Evolutionary conservation across 345 rosid species (phyloP).

Genomic region (Schrenkiella parvula): DNA sequence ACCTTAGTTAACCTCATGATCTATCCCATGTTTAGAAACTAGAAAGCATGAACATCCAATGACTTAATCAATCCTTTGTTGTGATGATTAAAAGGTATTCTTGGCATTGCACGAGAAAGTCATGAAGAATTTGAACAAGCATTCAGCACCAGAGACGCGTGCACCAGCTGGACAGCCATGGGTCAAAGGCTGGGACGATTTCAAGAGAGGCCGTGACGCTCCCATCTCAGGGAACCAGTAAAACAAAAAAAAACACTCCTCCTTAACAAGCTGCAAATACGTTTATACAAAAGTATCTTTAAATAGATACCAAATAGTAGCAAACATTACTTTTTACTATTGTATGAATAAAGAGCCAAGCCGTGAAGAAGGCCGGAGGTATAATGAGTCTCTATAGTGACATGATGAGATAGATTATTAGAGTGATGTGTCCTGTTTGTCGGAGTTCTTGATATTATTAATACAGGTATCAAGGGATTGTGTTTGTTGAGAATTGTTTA

Average conservation of each 20-base stretch:
- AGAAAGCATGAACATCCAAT: neutral
- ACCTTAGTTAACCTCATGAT: conserved; percentile 19
- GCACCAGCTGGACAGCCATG: conserved; percentile 36
- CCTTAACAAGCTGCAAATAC: neutral
- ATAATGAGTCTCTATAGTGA: neutral
- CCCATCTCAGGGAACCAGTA: conserved; percentile 37
- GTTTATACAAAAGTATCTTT: conserved; percentile 1
- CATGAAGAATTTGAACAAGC: conserved; percentile 39
- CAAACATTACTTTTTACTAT: neutral
- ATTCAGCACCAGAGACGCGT: conserved; percentile 37
- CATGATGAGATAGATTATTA: neutral
- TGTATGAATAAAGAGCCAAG: conserved; percentile 14
- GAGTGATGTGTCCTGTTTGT: conserved; percentile 1
- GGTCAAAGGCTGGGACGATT: conserved; percentile 43
- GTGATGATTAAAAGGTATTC: conserved; percentile 52
- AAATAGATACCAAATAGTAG: neutral
- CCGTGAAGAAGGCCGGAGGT: neutral
- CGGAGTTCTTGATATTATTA: neutral
- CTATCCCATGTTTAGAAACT: neutral
- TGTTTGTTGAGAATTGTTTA: neutral
- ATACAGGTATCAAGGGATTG: neutral
- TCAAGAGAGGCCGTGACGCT: conserved; percentile 36
- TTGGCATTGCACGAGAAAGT: conserved; percentile 59
- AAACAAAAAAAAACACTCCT: neutral
- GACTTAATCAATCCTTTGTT: neutral